A percentile compares a stretch with the other conserved stretches of the same genome.
Conservation (phyloP, 495 filamentous ascomycete genomes). For the Neurospora sp. region DNA sequence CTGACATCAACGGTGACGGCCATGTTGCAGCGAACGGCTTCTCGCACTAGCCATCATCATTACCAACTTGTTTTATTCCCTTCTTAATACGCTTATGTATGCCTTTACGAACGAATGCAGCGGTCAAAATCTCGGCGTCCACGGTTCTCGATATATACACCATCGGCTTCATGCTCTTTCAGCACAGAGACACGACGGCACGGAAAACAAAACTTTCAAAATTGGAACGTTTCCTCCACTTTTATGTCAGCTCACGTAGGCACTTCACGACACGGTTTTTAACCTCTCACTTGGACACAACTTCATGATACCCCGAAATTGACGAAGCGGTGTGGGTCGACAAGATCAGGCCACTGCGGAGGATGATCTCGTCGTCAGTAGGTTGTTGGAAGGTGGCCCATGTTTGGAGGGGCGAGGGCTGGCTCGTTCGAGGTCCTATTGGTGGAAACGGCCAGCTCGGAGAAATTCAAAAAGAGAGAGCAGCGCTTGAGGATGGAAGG, state of each 20-base stretch:
- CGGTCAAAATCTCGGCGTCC: neutral
- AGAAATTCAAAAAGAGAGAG: neutral
- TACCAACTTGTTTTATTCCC: neutral
- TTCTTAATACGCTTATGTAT: neutral
- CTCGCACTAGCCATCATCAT: neutral
- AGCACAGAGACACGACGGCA: neutral
- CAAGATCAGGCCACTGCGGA: neutral
- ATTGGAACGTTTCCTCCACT: neutral
- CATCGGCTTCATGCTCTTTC: neutral
- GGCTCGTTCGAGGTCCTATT: neutral
- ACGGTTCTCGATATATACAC: neutral
- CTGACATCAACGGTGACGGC: neutral
- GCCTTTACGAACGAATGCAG: conserved; percentile 1
- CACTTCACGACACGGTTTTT: neutral
- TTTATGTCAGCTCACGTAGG: neutral
- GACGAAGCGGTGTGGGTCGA: neutral
- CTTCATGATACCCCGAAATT: neutral
- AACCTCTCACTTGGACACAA: neutral
- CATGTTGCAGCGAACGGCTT: neutral
- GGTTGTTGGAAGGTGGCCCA: neutral
- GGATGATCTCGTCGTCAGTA: neutral
- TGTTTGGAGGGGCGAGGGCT: neutral
- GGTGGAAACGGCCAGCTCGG: neutral
- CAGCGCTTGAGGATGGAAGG: neutral
- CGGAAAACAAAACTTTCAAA: neutral